Evolutionary conservation across 768 basidiomycete species (phyloP).

Genomic region (Crepidotus variabilis): DNA sequence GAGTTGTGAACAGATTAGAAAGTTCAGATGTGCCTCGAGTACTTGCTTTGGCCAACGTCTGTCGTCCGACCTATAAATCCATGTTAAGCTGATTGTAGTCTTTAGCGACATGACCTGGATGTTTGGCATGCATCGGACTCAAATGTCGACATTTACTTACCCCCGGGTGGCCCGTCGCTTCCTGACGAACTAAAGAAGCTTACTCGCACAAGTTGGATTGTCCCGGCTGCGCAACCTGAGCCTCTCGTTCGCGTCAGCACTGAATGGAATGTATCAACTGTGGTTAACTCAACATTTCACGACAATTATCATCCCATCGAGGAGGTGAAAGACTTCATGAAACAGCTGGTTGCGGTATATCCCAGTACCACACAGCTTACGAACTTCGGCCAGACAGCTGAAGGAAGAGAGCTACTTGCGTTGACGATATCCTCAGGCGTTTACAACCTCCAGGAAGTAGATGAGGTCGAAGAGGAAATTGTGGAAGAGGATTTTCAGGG

Average conservation of each 20-base stretch:
- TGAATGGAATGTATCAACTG: conserved; percentile 31
- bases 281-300: conserved; percentile 37
- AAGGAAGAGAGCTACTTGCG: conserved; percentile 57
- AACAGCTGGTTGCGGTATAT: conserved; percentile 38
- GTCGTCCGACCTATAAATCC: neutral
- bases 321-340: conserved; percentile 51
- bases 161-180: conserved; percentile 16
- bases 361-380: conserved; percentile 46
- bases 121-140: conserved; percentile 46
- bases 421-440: conserved; percentile 41
- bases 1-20: neutral
- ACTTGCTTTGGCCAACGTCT: neutral
- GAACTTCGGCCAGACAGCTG: conserved; percentile 50
- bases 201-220: conserved; percentile 17
- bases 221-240: conserved; percentile 12
- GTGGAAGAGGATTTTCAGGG: conserved; percentile 3
- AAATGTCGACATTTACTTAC: conserved; percentile 49
- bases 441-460: neutral
- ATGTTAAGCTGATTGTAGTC: neutral
- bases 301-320: conserved; percentile 50
- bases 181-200: conserved; percentile 19
- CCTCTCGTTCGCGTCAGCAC: conserved; percentile 3
- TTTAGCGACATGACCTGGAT: conserved; percentile 42
- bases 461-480: neutral
- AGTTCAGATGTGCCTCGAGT: neutral